Percentiles rank a stretch among this genome's conserved stretches.
These are phyloP conservation scores for Chamaecrista fasciculata DNA, from an alignment of 306 rosid genomes.

Conservation along the genomic window DNA sequence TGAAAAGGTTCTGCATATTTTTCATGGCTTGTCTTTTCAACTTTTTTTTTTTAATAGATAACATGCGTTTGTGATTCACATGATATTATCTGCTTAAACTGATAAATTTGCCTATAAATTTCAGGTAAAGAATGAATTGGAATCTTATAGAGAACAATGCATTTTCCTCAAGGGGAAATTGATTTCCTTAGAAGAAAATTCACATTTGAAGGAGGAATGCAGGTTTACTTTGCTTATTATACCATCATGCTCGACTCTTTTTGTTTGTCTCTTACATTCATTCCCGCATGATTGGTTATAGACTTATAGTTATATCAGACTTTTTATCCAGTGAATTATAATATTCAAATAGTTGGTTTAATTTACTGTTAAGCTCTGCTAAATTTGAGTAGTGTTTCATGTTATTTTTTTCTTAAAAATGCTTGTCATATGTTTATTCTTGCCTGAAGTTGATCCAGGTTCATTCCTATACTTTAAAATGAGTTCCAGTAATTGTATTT, in stretches of 20 bases:
- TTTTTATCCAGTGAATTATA: constrained; percentile 9
- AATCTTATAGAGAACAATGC: constrained; percentile 61
- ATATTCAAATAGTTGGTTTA: not conserved
- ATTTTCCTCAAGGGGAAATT: constrained; percentile 40
- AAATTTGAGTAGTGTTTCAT: not conserved
- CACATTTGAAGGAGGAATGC: constrained; percentile 39
- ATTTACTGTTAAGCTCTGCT: not conserved
- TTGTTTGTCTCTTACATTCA: not conserved
- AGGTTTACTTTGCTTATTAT: constrained; percentile 41
- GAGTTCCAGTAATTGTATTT: not conserved
- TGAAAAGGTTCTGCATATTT: not conserved
- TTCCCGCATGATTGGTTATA: not conserved
- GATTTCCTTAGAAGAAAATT: constrained; percentile 35
- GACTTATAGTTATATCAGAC: not conserved
- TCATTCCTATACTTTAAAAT: not conserved
- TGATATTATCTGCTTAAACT: constrained; percentile 17
- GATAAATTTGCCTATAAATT: constrained; percentile 25
- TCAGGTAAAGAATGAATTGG: constrained; percentile 65
- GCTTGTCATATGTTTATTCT: not conserved
- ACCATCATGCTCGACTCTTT: not conserved
- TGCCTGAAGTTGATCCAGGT: not conserved
- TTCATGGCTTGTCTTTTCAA: not conserved
- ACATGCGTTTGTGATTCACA: constrained; percentile 2
- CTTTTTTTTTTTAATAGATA: not conserved
- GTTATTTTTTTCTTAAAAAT: not conserved